Base-by-base conservation (phyloP, 345 rosid species). In the Diplotaxis tenuifolia region DNA sequence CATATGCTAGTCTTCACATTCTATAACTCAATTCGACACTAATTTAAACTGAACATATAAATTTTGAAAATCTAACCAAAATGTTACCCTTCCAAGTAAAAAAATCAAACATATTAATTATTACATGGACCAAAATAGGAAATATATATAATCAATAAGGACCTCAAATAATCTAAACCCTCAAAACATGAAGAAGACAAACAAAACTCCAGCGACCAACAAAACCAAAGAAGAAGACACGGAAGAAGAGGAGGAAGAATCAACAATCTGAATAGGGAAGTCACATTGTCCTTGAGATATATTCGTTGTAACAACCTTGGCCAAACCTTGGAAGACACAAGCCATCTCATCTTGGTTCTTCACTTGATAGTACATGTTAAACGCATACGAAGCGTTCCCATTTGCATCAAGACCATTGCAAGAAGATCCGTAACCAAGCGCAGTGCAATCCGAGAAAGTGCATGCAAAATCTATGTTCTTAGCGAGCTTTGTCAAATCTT, bases 311-410 rank as follows among this genome's bases (percentile, higher is more conserved):
- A 83, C 81, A 60, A 78, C 54, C 8, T 6, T 82, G n/a, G 82
- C 92, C 72, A 89, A 62, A 63, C 92, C 92, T 72, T 86, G 81
- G 78, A 87, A 89, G 78, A 73, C 18, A 59, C 96, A 89, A 67
- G 87, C 86, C 72, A 15, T 15, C 5, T 80, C 89, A 52, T 83
- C 78, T 68, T 89, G 96, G 62, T 86, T 81, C 76, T 86, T 82
- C 45, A 71, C 85, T 78, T 89, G 96, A 71, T 64, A 89, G 49
- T 87, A 87, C 89, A 86, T 86, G 60, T 89, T 87, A 66, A 89
- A 89, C 6, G 96, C 92, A 18, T 82, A 87, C 0, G 96, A 89
- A 0, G 92, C 89, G 6, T 89, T 89, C 11, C 85, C 90, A 32
- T 78, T 82, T 7, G 85, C 83, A 10, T 86, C 92, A 58, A 89